A percentile compares a stretch with the other conserved stretches of the same genome.
Conservation (phyloP, 257 asterid genomes). For the Primulina tabacum region DNA sequence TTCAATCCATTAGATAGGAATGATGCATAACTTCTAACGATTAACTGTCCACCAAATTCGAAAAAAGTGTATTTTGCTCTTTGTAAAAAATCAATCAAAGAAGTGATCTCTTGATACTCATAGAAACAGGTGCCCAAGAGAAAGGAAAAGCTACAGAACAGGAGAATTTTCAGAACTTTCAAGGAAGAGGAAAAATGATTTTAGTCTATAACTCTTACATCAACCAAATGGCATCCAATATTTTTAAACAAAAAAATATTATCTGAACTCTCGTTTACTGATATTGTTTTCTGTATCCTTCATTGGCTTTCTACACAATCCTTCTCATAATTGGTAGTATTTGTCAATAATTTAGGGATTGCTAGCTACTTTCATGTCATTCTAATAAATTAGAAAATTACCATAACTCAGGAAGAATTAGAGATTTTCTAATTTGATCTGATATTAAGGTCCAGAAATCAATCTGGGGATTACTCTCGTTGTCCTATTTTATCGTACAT, state of each 20-base stretch:
- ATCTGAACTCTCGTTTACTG: slow-evolving; percentile 2
- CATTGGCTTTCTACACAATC: slow-evolving; percentile 11
- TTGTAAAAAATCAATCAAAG: neutral
- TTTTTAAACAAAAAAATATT: neutral
- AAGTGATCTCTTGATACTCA: slow-evolving; percentile 5
- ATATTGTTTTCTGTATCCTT: slow-evolving; percentile 6
- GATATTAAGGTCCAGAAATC: no score
- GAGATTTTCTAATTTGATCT: no score
- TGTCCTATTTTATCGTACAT: no score
- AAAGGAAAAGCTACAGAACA: neutral
- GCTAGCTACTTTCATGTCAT: no score
- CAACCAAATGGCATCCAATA: slow-evolving; percentile 6
- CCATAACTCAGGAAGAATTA: no score
- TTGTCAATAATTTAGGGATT: no score
- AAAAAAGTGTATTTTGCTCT: neutral
- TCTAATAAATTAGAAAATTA: no score
- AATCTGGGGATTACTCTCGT: no score
- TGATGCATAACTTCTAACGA: no score
- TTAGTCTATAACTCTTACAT: neutral
- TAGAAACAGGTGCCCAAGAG: neutral
- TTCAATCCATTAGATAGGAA: no score
- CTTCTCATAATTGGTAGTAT: neutral
- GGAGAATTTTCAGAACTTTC: neutral
- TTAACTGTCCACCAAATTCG: no score
- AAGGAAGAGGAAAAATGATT: slow-evolving; percentile 5